Percentiles rank a stretch among this genome's conserved stretches.
These are phyloP conservation scores for Saitozyma podzolica DNA, from an alignment of 768 basidiomycete genomes.

Conservation along the genomic window DNA sequence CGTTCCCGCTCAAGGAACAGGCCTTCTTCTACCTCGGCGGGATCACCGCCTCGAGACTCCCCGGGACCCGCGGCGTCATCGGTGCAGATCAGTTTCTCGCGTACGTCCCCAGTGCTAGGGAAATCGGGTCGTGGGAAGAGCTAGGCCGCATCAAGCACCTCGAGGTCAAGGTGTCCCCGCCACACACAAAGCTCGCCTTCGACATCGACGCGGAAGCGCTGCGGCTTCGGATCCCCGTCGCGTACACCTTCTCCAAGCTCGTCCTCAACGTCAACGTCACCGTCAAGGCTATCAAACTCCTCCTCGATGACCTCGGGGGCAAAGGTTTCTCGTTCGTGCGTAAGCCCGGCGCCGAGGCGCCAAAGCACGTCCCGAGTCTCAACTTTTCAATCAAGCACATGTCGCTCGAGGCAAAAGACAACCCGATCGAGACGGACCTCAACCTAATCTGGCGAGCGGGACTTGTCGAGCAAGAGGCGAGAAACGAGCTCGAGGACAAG, in stretches of 20 bases:
- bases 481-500: conserved; percentile 74
- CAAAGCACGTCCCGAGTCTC: conserved; percentile 70
- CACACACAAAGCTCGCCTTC: conserved; percentile 51
- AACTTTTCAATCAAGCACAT: conserved; percentile 63
- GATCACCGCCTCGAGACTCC: conserved; percentile 7
- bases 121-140: conserved; percentile 69
- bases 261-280: conserved; percentile 69
- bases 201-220: conserved; percentile 64
- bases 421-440: conserved; percentile 75
- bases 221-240: conserved; percentile 75
- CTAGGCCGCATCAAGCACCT: conserved; percentile 64
- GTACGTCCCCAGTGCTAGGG: conserved; percentile 62
- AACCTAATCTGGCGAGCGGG: conserved; percentile 75
- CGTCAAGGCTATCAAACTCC: conserved; percentile 72
- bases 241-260: conserved; percentile 72
- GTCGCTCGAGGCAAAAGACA: conserved; percentile 77
- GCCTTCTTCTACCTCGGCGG: conserved; percentile 41
- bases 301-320: conserved; percentile 60
- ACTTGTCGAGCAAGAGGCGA: conserved; percentile 66
- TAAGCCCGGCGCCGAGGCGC: conserved; percentile 68
- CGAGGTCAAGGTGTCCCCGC: conserved; percentile 54
- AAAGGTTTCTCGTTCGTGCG: conserved; percentile 62
- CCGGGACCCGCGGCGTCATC: conserved; percentile 54
- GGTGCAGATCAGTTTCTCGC: conserved; percentile 52
- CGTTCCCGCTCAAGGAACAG: conserved; percentile 53